Conservation (phyloP, 1,284 basidiomycete genomes). For the Phaffia rhodozyma region DNA sequence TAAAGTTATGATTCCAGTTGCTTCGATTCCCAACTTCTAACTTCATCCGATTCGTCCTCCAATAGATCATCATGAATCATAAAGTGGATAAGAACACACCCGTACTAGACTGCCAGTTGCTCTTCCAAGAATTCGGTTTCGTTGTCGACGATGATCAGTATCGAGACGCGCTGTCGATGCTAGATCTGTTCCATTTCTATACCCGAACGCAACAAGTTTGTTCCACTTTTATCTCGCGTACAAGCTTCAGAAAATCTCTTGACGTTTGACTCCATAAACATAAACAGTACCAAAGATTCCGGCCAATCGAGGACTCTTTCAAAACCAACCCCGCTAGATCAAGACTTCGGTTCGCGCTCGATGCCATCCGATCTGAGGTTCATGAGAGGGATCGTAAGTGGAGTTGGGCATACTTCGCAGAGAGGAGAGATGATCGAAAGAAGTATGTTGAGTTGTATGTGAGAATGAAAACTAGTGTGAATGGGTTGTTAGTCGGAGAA, state of each 20-base stretch:
- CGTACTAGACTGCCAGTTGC: conserved; percentile 75
- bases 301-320: conserved; percentile 54
- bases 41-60: background rate
- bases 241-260: background rate
- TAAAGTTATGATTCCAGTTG: conserved; percentile 5
- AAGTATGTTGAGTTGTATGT: conserved; percentile 70
- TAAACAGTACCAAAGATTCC: conserved; percentile 65
- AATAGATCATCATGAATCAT: conserved; percentile 70
- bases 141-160: conserved; percentile 92
- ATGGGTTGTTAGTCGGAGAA: conserved; percentile 41
- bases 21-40: background rate
- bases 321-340: conserved; percentile 55
- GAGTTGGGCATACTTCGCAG: conserved; percentile 85
- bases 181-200: conserved; percentile 97
- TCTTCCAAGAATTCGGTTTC: conserved; percentile 91
- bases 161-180: conserved; percentile 79
- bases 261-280: background rate
- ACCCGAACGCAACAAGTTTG: conserved; percentile 72
- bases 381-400: conserved; percentile 73
- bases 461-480: conserved; percentile 49
- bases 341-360: conserved; percentile 66
- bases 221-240: conserved; percentile 4
- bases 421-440: conserved; percentile 74
- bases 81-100: conserved; percentile 59
- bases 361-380: conserved; percentile 73